These are phyloP conservation scores for Dactylis glomerata DNA, from an alignment of 176 grass and related monocot species.

Conservation along the genomic window DNA sequence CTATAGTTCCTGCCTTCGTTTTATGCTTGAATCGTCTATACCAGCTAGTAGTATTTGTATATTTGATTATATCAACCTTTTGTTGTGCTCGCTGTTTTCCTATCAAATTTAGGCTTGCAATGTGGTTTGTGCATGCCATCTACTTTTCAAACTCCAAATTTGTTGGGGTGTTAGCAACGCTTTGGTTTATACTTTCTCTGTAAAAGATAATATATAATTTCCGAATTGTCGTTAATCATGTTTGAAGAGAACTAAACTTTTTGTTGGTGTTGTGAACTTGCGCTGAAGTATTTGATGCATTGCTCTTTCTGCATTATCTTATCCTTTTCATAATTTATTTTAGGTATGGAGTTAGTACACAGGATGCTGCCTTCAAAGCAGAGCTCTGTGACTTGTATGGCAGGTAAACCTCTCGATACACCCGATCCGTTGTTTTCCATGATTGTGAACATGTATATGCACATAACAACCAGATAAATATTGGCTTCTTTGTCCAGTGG, in stretches of 20 bases:
- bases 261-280: background rate
- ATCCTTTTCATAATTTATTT: slow-evolving; percentile 20
- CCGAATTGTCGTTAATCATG: background rate
- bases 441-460: slow-evolving; percentile 5
- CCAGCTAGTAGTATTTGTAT: background rate
- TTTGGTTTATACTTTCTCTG: background rate
- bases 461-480: background rate
- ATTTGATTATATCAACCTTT: slow-evolving; percentile 5
- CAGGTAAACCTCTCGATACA: slow-evolving; percentile 44
- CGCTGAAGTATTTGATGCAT: background rate
- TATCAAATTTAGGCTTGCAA: background rate
- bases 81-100: background rate
- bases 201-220: slow-evolving; percentile 1
- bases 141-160: background rate
- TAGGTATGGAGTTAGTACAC: slow-evolving; percentile 88
- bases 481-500: background rate
- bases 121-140: background rate
- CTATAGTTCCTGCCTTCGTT: background rate
- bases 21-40: background rate
- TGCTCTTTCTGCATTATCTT: background rate
- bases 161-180: background rate
- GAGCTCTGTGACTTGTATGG: slow-evolving; percentile 88
- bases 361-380: slow-evolving; percentile 79
- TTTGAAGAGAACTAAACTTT: background rate
- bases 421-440: background rate